Evolutionary conservation across 2,329 filamentous ascomycete species (phyloP).

Genomic region (Didymella sp.): DNA sequence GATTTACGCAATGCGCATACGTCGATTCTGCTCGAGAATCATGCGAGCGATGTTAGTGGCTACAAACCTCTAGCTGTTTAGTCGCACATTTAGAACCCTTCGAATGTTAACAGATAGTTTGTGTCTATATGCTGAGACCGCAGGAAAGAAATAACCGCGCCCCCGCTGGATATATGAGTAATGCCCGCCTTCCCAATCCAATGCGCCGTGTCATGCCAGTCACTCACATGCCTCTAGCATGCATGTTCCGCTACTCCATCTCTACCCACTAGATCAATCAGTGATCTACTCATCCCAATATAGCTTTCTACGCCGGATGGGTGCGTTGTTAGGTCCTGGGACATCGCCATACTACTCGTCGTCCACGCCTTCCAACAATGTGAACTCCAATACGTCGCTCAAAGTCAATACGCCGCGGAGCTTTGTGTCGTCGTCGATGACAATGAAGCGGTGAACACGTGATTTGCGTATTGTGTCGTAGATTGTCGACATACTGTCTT

Average conservation of each 20-base stretch:
- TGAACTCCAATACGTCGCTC: constrained; percentile 95
- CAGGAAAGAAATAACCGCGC: constrained; percentile 6
- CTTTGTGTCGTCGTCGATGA: constrained; percentile 87
- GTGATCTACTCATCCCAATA: not conserved
- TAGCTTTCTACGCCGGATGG: not conserved
- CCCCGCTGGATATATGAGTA: constrained; percentile 18
- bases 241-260: not conserved
- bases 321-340: constrained; percentile 4
- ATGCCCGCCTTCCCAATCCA: constrained; percentile 6
- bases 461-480: constrained; percentile 97
- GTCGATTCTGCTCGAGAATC: too few species aligned
- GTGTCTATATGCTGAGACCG: constrained; percentile 5
- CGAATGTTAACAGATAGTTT: not conserved
- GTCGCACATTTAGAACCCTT: not conserved
- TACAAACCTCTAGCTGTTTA: not conserved
- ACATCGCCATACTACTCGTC: constrained; percentile 28
- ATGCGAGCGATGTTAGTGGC: not conserved
- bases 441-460: constrained; percentile 88
- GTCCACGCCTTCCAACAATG: constrained; percentile 80
- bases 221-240: not conserved
- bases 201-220: constrained; percentile 11
- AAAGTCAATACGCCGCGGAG: constrained; percentile 90
- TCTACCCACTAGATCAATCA: not conserved
- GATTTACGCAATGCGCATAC: too few species aligned
- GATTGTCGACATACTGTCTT: constrained; percentile 92